Evolutionary conservation across 495 filamentous ascomycete genomes (phyloP).

Genomic region (Podospora fimiseda): DNA sequence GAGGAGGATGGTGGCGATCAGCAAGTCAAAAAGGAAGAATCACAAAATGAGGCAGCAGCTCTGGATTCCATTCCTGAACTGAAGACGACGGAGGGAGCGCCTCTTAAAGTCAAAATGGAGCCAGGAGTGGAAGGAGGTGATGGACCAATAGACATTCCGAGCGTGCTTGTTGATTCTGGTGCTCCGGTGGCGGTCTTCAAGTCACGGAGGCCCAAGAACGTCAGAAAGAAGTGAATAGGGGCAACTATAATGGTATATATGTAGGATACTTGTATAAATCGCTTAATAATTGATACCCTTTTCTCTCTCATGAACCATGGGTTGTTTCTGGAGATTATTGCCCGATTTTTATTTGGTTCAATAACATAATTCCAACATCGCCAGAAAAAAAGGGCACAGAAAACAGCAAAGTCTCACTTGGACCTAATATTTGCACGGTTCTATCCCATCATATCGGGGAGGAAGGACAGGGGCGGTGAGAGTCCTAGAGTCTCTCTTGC

Average conservation of each 20-base stretch:
- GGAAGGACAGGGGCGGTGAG: too few species aligned
- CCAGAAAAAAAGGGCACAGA: too few species aligned
- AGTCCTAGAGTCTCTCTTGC: too few species aligned
- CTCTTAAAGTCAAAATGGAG: slow-evolving; percentile 13
- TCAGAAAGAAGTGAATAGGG: slow-evolving; percentile 45
- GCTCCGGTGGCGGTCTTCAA: slow-evolving; percentile 64
- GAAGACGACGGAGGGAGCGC: slow-evolving; percentile 12
- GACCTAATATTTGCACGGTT: too few species aligned
- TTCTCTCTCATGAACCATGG: too few species aligned
- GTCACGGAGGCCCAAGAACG: slow-evolving; percentile 78
- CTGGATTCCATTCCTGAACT: slow-evolving; percentile 1
- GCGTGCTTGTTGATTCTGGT: neutral
- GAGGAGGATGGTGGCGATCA: slow-evolving; percentile 3
- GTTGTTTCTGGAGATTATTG: too few species aligned
- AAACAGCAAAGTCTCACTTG: too few species aligned
- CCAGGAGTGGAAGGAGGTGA: slow-evolving; percentile 19
- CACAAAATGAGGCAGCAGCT: slow-evolving; percentile 8
- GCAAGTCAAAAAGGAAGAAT: slow-evolving; percentile 29
- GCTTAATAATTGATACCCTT: slow-evolving; percentile 15
- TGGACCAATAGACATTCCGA: neutral
- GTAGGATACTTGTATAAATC: neutral
- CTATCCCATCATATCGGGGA: too few species aligned
- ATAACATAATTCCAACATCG: too few species aligned
- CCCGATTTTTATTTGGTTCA: too few species aligned
- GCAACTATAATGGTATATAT: neutral